These are phyloP conservation scores for Selaginella tamariscina DNA, from an alignment of 75 land plant species.

Conservation along the genomic window DNA sequence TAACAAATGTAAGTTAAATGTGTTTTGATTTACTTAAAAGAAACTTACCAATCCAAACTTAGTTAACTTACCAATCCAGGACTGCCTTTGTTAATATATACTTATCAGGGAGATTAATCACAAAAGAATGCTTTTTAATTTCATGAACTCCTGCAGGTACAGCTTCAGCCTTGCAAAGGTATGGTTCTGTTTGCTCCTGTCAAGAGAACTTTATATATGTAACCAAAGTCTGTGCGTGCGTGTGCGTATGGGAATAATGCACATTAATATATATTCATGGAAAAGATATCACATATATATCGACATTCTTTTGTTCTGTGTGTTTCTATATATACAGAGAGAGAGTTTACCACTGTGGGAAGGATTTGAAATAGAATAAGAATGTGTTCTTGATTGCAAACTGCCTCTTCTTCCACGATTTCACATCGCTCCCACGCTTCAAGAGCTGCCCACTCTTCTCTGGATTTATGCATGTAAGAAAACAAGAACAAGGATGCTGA, in stretches of 20 bases:
- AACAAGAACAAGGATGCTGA: too few relatives aligned
- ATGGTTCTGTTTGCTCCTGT: slow-evolving; percentile 16
- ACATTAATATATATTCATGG: not conserved
- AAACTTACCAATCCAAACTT: slow-evolving; percentile 17
- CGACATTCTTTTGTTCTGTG: too few relatives aligned
- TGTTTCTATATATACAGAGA: not conserved
- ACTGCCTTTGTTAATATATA: not conserved
- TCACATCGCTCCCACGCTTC: slow-evolving; percentile 12
- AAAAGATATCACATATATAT: not conserved
- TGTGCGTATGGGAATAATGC: not conserved
- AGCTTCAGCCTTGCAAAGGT: slow-evolving; percentile 15
- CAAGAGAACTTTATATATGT: not conserved
- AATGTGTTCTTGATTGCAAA: slow-evolving; percentile 13
- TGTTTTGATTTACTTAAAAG: not conserved
- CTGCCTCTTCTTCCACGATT: slow-evolving; percentile 19
- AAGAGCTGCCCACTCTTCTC: slow-evolving; percentile 14
- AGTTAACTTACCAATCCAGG: not conserved
- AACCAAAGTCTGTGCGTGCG: not conserved
- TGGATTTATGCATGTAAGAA: too few relatives aligned
- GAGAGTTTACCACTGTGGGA: slow-evolving; percentile 10
- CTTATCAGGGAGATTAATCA: slow-evolving; percentile 13
- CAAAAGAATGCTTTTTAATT: not conserved
- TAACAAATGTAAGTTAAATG: not conserved
- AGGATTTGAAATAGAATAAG: slow-evolving; percentile 16
- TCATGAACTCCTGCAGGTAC: not conserved